Conservation (phyloP, 345 rosid species). For the Isatis tinctoria region DNA sequence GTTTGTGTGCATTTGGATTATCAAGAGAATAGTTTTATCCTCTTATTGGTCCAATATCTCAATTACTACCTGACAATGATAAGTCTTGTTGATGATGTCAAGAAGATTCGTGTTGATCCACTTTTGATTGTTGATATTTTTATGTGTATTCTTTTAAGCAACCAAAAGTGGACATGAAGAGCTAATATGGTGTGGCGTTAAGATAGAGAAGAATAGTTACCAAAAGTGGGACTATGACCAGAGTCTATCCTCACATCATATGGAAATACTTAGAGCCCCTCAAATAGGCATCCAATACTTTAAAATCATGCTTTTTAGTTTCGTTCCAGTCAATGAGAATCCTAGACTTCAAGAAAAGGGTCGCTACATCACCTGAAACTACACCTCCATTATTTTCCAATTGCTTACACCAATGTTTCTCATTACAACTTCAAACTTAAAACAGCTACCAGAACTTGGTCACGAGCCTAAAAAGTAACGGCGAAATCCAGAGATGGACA, state of each 20-base stretch:
- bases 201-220: constrained; percentile 25
- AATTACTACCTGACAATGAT: constrained; percentile 11
- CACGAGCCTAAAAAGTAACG: neutral
- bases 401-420: constrained; percentile 17
- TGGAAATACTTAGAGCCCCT: constrained; percentile 21
- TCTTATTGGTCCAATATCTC: neutral
- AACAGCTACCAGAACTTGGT: neutral
- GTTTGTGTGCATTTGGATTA: constrained; percentile 2
- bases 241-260: constrained; percentile 15
- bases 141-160: constrained; percentile 17
- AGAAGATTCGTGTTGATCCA: neutral
- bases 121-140: constrained; percentile 11
- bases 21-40: neutral
- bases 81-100: constrained; percentile 9
- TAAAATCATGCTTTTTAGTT: constrained; percentile 1
- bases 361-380: constrained; percentile 6
- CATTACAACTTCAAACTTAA: neutral
- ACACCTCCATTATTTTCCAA: neutral
- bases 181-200: constrained; percentile 12
- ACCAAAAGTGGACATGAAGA: constrained; percentile 24
- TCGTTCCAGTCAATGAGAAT: constrained; percentile 26
- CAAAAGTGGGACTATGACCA: constrained; percentile 21
- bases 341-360: constrained; percentile 17
- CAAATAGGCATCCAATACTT: constrained; percentile 27
- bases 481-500: neutral